Evolutionary conservation across 2,329 filamentous ascomycete genomes (phyloP).

Genomic region (Colletotrichum eleusines): DNA sequence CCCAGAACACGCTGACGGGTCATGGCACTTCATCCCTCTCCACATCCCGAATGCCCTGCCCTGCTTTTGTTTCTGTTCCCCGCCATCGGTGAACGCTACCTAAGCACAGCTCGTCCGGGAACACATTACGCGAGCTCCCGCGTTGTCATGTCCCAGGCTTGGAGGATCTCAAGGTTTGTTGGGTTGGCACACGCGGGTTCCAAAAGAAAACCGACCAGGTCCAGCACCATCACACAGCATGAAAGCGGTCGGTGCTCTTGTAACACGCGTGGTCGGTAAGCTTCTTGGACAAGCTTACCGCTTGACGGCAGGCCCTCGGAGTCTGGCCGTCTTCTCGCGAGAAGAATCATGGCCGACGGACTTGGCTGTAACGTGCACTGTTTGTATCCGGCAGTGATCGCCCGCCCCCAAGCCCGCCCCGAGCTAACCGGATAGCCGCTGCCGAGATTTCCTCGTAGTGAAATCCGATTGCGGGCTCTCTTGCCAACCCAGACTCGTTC

Average conservation of each 20-base stretch:
- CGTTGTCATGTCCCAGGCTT: no score
- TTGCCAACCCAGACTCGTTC: background rate
- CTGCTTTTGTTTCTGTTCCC: background rate
- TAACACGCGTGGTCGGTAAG: no score
- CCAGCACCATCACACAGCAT: no score
- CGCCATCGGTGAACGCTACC: background rate
- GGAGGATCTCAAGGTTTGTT: no score
- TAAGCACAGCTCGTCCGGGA: constrained; percentile 14
- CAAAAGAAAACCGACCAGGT: no score
- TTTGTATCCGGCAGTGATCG: constrained; percentile 10
- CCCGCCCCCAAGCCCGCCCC: background rate
- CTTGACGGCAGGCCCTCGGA: background rate
- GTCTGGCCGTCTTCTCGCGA: background rate
- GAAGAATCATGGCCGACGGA: constrained; percentile 1
- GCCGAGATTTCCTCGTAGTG: constrained; percentile 13
- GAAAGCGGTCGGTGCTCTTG: no score
- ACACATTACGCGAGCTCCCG: constrained; percentile 28
- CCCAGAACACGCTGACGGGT: no score
- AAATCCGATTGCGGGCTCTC: background rate
- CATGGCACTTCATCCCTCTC: constrained; percentile 10
- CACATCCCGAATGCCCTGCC: constrained; percentile 27
- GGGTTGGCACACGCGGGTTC: no score
- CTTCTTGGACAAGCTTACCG: no score
- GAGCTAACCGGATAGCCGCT: constrained; percentile 40
- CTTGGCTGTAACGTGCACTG: constrained; percentile 34